Evolutionary conservation across 2,329 filamentous ascomycete species (phyloP), one percentile per base, ranked within the genome.

Genomic region (Cryphonectria carpinicola): DNA sequence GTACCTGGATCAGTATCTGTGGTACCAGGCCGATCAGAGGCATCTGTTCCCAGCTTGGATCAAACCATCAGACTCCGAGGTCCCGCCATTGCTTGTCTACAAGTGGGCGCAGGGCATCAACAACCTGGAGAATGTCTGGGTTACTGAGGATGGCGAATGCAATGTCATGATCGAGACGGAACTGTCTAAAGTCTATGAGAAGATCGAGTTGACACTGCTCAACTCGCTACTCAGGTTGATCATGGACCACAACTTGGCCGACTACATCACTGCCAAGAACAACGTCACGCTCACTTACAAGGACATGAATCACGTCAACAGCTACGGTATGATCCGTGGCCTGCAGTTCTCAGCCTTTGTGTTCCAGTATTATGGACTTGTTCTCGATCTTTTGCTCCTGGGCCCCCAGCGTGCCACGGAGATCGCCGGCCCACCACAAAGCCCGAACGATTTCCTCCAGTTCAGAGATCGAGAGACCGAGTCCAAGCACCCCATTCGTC

Each of bases 61-160:
- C 83, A 99, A 99, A 84, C 96, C 96, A 10, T 98, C 96, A 0
- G 96, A 99, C 79, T 97, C 95, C 0, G 97, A 99, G 81, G 96
- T 99, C 0, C 96, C 97, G 2, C 96, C 96, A 37, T 85, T 99
- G 22, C 84, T 99, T 71, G 93, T 93, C 0, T 99, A 99, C 86
- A 99, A 99, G 82, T 99, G 97, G 97, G 95, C 96, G 1, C 97
- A 99, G 80, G 96, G 96, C 66, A 98, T 99, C 85, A 99, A 99
- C 85, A 99, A 99, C 78, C 85, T 99, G 63, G 93, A 94, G 76
- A 93, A 94, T 75, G 95, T 99, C 39, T 99, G 96, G 96, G 93
- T 97, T 77, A 93, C 93, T 28, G 89, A 93, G 61, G 92, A 98
- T 76, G 96, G 96, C 73, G 95, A 99, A 81, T 98, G 95, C 81